Evolutionary conservation across 305 asterid species (phyloP), one percentile per base, ranked within the genome.

Genomic region (Solanum hybrid): DNA sequence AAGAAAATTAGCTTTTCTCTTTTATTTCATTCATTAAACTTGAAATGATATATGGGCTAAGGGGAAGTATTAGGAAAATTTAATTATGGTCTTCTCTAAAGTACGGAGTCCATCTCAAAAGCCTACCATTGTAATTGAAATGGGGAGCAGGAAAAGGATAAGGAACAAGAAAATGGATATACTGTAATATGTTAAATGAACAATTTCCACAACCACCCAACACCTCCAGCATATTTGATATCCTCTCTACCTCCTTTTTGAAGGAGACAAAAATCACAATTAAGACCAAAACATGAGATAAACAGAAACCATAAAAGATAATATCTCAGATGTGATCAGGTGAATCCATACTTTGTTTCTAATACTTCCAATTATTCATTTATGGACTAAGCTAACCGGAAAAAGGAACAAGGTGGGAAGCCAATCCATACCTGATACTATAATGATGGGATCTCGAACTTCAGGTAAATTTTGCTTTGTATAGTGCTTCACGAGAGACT

Each of bases 381-480:
- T 22, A 42, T 22, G 57, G 31, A 34, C 20, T 79, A 20, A 73
- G 82, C 83, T 24, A 69, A 37, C 42, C 71, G 28, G 12, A 64
- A 67, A 78, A 33, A 40, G 8, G 37, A 74, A 87, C 74, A 20
- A 18, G 3, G 81, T 39, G 12, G 71, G 39, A 86, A 84, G 8
- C 39, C 76, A 39, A 88, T 73, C 92, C 42, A 90, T 93, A 96
- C 99, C 98, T 95, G 99, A 97, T 89, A 97, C 95, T 46, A 97
- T 96, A 36, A 98, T 96, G 87, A 97, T 92, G 24, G 99, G 99
- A 57, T 99, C 99, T 26, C 94, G 95, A 90, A 97, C 99, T 90
- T 97, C 99, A n/a, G 99, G 96, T 81, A 97, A 93, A 90, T 96
- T 96, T 33, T 97, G 99, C 93, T 96, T 97, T 9, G 98, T 97